Evolutionary conservation across 2,329 filamentous ascomycete genomes (phyloP), one percentile per base, ranked within the genome.

Genomic region (Penicillium sp.): DNA sequence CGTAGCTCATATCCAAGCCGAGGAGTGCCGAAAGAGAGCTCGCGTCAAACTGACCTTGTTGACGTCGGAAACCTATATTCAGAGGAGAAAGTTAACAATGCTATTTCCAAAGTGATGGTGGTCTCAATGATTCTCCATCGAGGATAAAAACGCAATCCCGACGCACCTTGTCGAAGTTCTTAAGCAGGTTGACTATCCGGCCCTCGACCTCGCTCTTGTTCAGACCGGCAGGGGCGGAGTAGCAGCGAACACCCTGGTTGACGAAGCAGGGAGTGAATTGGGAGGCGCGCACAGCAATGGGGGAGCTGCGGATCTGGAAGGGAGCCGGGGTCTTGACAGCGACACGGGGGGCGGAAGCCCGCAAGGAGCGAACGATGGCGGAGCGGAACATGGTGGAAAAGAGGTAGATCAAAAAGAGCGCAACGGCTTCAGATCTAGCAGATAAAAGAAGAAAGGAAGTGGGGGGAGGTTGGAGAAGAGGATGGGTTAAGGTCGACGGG

Each of bases 121-220:
- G 27, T 37, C 3, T 49, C 29, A 31, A 53, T 37, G 53, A 23
- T 39, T 13, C 14, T 42, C 19, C 4, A 42, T 10, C 10, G 39
- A 42, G 45, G 46, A 49, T 39, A 59, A 55, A 29, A 59, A 53
- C 29, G 35, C 47, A 43, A 59, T 53, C 33, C 52, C 25, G 55
- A 77, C 82, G 67, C 77, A 93, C 91, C 90, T 99, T 99, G 83
- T 99, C 95, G 77, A 98, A 99, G 77, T 93, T 93, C 81, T 92
- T 89, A 78, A 99, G 79, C 72, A 99, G 83, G 78, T 92, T 90
- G 77, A 96, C 85, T 83, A 98, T 97, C 75, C 93, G 87, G 60
- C 91, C 91, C 81, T 96, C 89, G 57, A 96, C 90, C 81, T 96
- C 92, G 56, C 88, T 83, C 83, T 92, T 89, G 71, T 86, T 83